Evolutionary conservation across 2,329 filamentous ascomycete species (phyloP), one percentile per base, ranked within the genome.

Genomic region (Peltaster fructicola): DNA sequence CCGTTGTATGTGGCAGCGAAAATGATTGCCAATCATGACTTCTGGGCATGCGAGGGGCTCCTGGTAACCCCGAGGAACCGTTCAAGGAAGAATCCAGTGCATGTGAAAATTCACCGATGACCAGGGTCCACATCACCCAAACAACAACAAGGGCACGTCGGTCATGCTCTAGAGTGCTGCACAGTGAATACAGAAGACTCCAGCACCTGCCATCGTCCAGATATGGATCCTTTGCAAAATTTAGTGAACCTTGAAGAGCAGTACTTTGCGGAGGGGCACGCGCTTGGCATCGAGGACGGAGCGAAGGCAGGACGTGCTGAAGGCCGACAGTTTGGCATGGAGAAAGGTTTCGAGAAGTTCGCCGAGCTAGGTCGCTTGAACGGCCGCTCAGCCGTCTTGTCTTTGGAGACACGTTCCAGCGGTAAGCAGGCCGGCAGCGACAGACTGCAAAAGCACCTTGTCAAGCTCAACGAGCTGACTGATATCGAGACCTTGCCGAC

Each of bases 331-430:
- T 81, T 95, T 45, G 88, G 85, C 1, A 68, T 95, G 20, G 77
- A 90, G 47, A 88, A 84, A 36, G 85, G 84, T 1, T 95, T 88
- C 40, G 80, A 92, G 41, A 95, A 92, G 53, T 93, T 90, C 44
- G 47, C 77, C 20, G 73, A 81, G 33, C 67, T 81, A 48, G 85
- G 85, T 3, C 63, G 65, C 30, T 53, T 95, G 15, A 74, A 85
- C 39, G 79, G 81, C 21, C 73, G 71, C 41, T 71, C 80, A 8
- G 54, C 77, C 13, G 61, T 95, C n/a, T 95, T 85, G 84, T 71
- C 73, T 8, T 18, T 18, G 8, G 7, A 9, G 17, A 18, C 8
- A 9, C 17, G 9, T 18, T 18, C 9, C 9, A 9, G 9, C 17
- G 17, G 8, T 9, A 9, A 18, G 7, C 17, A 18, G 9, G 9